phyloP scores from a whole-genome alignment of 805 yeast species.

The Cyberlindnera meyerae region DNA sequence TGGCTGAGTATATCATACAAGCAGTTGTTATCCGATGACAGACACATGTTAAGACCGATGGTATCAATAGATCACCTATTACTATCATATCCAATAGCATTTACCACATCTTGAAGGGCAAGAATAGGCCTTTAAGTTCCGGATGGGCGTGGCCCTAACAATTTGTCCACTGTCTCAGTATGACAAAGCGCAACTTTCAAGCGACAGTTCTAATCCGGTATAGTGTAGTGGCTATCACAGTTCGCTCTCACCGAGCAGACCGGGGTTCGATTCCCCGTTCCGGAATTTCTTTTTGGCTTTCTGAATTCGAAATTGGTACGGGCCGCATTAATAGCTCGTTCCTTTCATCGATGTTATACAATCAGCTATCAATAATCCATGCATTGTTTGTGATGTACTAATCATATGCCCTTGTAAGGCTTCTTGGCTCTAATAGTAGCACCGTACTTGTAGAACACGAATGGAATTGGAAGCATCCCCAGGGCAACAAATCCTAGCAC shows the following conservation, averaged over 20 bases:
- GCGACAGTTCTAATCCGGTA: slow-evolving; percentile 20
- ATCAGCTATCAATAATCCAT: no score
- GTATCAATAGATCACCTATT: no score
- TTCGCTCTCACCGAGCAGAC: slow-evolving; percentile 31
- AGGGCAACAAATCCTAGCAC: slow-evolving; percentile 48
- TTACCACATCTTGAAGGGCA: no score
- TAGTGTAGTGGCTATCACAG: slow-evolving; percentile 32
- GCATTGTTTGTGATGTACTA: no score
- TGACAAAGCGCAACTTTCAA: not conserved
- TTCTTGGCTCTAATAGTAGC: slow-evolving; percentile 30
- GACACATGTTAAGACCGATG: no score
- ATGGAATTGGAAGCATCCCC: slow-evolving; percentile 52
- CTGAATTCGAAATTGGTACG: not conserved
- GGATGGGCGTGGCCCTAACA: not conserved
- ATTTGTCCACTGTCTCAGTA: not conserved
- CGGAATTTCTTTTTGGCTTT: slow-evolving; percentile 21
- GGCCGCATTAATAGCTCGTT: no score
- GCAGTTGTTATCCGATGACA: no score
- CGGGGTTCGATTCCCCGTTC: slow-evolving; percentile 33
- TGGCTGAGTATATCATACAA: no score
- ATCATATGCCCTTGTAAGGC: slow-evolving; percentile 15
- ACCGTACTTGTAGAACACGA: slow-evolving; percentile 48
- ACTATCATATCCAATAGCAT: no score
- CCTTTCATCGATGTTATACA: no score
- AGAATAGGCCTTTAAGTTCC: not conserved